These are phyloP conservation scores for Syzygium malaccense DNA, from an alignment of 441 rosid genomes.

Conservation along the genomic window DNA sequence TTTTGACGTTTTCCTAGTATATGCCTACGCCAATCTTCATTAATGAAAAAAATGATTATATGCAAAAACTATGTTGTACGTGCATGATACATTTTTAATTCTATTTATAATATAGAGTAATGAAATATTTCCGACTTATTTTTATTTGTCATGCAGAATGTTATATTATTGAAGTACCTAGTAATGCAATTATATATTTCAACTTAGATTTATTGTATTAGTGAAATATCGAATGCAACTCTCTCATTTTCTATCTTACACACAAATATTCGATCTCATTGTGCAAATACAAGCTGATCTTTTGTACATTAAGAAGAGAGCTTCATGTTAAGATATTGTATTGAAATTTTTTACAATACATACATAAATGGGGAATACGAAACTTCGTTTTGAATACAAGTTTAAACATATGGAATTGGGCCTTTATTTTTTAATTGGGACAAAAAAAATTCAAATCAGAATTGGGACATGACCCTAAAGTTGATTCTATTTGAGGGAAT, in stretches of 20 bases:
- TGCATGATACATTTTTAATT: background rate
- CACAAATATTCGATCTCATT: background rate
- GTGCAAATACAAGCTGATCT: background rate
- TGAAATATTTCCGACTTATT: background rate
- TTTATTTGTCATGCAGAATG: background rate
- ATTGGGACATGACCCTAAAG: background rate
- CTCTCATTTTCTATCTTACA: background rate
- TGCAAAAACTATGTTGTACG: background rate
- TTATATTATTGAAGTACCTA: background rate
- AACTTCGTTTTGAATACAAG: background rate
- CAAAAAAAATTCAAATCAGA: too few relatives aligned
- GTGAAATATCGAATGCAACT: background rate
- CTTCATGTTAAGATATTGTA: background rate
- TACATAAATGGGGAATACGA: background rate
- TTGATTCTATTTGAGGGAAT: rapidly evolving
- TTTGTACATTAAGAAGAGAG: background rate
- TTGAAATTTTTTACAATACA: background rate
- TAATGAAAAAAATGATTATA: background rate
- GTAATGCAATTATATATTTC: background rate
- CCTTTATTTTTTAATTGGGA: background rate
- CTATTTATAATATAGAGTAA: background rate
- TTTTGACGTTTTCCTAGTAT: background rate
- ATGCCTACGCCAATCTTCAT: background rate
- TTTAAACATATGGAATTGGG: background rate
- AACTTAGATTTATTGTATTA: background rate